Percentiles rank a stretch among this genome's conserved stretches.
Conservation (phyloP, 345 rosid genomes). For the Ceriops zippeliana region DNA sequence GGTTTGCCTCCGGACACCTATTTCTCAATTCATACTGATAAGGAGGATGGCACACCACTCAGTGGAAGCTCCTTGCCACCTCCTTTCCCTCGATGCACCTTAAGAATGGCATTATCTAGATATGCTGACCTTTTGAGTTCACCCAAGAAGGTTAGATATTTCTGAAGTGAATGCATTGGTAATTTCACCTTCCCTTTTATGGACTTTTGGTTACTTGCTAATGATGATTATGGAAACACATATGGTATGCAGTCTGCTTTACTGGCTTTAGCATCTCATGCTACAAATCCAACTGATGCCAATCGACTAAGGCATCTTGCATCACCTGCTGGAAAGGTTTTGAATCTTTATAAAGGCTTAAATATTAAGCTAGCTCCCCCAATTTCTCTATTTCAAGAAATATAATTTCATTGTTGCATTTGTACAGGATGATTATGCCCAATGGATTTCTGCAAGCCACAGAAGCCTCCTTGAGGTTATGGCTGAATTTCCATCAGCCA, state of each 20-base stretch:
- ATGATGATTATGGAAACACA: conserved; percentile 9
- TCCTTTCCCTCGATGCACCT: conserved; percentile 75
- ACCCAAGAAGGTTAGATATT: conserved; percentile 76
- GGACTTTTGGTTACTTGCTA: not conserved
- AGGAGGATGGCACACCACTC: conserved; percentile 86
- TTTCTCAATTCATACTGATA: conserved; percentile 82
- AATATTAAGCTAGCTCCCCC: not conserved
- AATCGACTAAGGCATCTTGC: conserved; percentile 75
- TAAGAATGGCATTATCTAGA: conserved; percentile 70
- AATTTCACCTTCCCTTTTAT: not conserved
- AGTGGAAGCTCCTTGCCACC: conserved; percentile 80
- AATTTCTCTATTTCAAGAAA: conserved; percentile 7
- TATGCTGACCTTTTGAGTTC: conserved; percentile 88
- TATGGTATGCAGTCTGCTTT: conserved; percentile 61
- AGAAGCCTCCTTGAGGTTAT: conserved; percentile 96
- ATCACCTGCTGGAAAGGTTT: conserved; percentile 93
- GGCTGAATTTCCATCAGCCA: conserved; percentile 87
- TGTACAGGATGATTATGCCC: conserved; percentile 78
- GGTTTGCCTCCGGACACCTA: conserved; percentile 72
- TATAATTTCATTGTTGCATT: not conserved
- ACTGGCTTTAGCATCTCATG: conserved; percentile 92
- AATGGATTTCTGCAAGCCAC: conserved; percentile 80
- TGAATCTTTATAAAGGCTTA: conserved; percentile 1
- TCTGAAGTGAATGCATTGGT: not conserved
- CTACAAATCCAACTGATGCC: conserved; percentile 86